These are phyloP conservation scores for Thermomyces lanuginosus DNA, from an alignment of 2,329 filamentous ascomycete species.

Conservation along the genomic window DNA sequence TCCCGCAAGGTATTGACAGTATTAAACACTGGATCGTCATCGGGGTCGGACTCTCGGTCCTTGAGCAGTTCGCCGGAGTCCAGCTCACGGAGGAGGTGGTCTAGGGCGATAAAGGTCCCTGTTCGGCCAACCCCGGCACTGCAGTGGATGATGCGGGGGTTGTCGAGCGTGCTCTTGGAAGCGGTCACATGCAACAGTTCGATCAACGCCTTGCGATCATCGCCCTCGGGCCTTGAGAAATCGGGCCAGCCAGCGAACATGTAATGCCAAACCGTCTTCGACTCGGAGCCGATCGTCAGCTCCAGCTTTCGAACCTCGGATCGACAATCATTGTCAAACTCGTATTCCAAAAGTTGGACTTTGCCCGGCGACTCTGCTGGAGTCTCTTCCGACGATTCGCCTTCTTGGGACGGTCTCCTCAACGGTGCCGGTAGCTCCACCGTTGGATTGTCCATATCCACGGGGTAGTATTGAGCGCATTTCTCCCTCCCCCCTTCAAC, in stretches of 20 bases:
- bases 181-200: constrained; percentile 34
- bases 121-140: constrained; percentile 88
- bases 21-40: constrained; percentile 54
- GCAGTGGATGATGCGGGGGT: constrained; percentile 70
- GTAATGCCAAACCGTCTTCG: constrained; percentile 63
- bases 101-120: constrained; percentile 91
- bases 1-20: constrained; percentile 67
- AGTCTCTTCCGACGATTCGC: constrained; percentile 47
- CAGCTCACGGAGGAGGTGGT: constrained; percentile 72
- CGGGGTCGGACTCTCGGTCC: constrained; percentile 26
- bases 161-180: constrained; percentile 33
- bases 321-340: constrained; percentile 39
- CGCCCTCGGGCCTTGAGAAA: constrained; percentile 57
- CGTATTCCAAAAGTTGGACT: constrained; percentile 44
- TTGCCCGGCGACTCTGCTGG: constrained; percentile 49
- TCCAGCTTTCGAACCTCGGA: constrained; percentile 60
- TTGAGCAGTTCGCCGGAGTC: constrained; percentile 52
- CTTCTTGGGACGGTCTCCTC: constrained; percentile 30
- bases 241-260: constrained; percentile 83
- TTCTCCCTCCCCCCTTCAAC: constrained; percentile 64
- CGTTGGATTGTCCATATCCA: constrained; percentile 35
- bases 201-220: constrained; percentile 35
- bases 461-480: constrained; percentile 77
- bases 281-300: constrained; percentile 32
- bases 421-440: constrained; percentile 24